A percentile compares a stretch with the other conserved stretches of the same genome.
phyloP scores from a whole-genome alignment of 495 filamentous ascomycete genomes.

The Oleoguttula mirabilis region DNA sequence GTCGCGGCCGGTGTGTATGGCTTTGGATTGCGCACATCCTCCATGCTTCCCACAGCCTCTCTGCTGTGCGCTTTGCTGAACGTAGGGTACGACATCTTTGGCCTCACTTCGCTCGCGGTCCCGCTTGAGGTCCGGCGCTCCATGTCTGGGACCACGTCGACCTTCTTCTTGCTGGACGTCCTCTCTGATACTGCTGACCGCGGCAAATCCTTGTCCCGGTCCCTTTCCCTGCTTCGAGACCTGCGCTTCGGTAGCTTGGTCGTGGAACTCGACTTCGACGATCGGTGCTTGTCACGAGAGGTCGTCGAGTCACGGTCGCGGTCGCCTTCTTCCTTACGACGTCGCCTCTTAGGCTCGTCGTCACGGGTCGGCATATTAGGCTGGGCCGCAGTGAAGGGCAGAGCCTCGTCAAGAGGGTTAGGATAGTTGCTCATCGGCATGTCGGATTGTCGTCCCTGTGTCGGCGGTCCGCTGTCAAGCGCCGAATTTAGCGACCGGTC shows the following conservation, averaged over 20 bases:
- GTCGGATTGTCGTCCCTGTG: background rate
- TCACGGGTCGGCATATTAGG: constrained; percentile 2
- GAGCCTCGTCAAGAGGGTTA: constrained; percentile 1
- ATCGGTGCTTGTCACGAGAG: background rate
- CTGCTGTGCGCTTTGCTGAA: constrained; percentile 88
- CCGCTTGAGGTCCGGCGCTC: constrained; percentile 27
- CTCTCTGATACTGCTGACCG: background rate
- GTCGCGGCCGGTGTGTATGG: constrained; percentile 71
- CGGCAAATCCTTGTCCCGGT: constrained; percentile 8
- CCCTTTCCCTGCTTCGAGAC: constrained; percentile 9
- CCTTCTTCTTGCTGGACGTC: constrained; percentile 10
- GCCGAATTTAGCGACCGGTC: no score
- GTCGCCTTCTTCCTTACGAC: constrained; percentile 17
- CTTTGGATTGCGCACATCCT: constrained; percentile 39
- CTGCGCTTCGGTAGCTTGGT: constrained; percentile 5
- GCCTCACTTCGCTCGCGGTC: constrained; percentile 31
- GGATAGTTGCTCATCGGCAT: constrained; percentile 6
- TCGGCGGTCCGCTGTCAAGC: no score
- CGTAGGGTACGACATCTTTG: constrained; percentile 63
- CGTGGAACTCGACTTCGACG: constrained; percentile 4
- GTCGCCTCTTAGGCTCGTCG: constrained; percentile 7
- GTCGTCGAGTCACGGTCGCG: constrained; percentile 5
- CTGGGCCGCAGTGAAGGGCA: background rate
- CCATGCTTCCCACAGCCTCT: constrained; percentile 55
- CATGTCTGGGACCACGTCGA: constrained; percentile 31